Percentiles rank a stretch among this genome's conserved stretches.
phyloP scores from a whole-genome alignment of 2,329 filamentous ascomycete species.

The Verticillium zaregamsianum region DNA sequence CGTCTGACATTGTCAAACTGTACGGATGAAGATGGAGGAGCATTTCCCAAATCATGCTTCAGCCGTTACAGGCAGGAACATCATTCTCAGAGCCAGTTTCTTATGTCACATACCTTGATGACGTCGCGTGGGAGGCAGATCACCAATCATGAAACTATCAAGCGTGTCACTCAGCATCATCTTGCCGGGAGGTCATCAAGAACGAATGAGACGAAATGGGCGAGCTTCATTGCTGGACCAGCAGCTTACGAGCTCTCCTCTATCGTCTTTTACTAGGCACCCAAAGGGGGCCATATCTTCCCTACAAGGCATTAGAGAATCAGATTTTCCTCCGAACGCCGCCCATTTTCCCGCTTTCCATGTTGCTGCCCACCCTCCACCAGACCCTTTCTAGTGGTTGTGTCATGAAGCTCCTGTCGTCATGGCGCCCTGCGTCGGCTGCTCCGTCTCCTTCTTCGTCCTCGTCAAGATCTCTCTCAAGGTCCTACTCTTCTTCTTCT shows the following conservation, averaged over 20 bases:
- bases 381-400: background rate
- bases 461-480: conserved; percentile 27
- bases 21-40: too few relatives aligned
- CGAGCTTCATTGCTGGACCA: background rate
- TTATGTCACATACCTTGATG: background rate
- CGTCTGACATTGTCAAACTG: background rate
- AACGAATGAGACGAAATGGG: conserved; percentile 1
- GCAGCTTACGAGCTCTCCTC: background rate
- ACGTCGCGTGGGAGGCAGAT: too few relatives aligned
- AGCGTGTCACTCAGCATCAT: too few relatives aligned
- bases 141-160: too few relatives aligned
- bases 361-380: background rate
- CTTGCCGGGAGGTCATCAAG: background rate
- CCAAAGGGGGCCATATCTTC: background rate
- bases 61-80: too few relatives aligned
- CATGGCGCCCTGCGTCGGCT: background rate
- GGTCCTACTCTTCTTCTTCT: conserved; percentile 18
- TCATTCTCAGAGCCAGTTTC: background rate
- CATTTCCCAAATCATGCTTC: too few relatives aligned
- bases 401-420: background rate
- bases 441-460: conserved; percentile 10
- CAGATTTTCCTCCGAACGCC: background rate
- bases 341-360: background rate
- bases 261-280: background rate
- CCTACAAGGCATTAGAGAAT: background rate